These are phyloP conservation scores for Kluyveromyces dobzhanskii DNA, from an alignment of 805 yeast genomes.

Conservation along the genomic window DNA sequence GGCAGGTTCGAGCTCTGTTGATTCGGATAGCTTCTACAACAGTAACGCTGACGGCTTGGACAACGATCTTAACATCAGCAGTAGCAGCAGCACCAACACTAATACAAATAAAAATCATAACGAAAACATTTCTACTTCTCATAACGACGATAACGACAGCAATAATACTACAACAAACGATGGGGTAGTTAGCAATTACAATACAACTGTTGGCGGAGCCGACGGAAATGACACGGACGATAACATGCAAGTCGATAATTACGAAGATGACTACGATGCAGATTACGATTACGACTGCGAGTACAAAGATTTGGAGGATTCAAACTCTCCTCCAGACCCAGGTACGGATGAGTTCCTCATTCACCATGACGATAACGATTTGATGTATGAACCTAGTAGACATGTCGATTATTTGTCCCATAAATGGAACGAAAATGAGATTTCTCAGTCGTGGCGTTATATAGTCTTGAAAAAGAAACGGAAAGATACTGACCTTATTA, in stretches of 20 bases:
- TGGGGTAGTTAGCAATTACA: conserved; percentile 3
- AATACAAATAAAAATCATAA: conserved; percentile 11
- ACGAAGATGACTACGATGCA: conserved; percentile 7
- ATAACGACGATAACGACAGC: conserved; percentile 9
- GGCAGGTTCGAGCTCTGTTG: conserved; percentile 19
- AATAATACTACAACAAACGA: conserved; percentile 5
- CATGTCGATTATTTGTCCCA: conserved; percentile 95
- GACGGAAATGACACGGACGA: conserved; percentile 5
- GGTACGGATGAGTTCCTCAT: conserved; percentile 22
- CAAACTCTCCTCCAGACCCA: conserved; percentile 32
- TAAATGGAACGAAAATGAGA: conserved; percentile 91
- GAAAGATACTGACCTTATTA: conserved; percentile 55
- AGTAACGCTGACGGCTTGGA: background rate
- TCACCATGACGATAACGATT: conserved; percentile 81
- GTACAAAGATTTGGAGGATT: conserved; percentile 12
- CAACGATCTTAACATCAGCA: conserved; percentile 11
- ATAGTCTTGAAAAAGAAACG: conserved; percentile 67
- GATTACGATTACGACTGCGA: conserved; percentile 7
- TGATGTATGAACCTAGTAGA: conserved; percentile 70
- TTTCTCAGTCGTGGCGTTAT: conserved; percentile 93
- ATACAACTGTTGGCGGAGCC: conserved; percentile 5
- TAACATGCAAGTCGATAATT: conserved; percentile 5
- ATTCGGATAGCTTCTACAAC: conserved; percentile 13
- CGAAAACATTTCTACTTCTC: conserved; percentile 9
- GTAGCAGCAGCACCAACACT: conserved; percentile 10